These are phyloP conservation scores for Leishmania arabica DNA, from an alignment of 208 protist species.

Conservation along the genomic window DNA sequence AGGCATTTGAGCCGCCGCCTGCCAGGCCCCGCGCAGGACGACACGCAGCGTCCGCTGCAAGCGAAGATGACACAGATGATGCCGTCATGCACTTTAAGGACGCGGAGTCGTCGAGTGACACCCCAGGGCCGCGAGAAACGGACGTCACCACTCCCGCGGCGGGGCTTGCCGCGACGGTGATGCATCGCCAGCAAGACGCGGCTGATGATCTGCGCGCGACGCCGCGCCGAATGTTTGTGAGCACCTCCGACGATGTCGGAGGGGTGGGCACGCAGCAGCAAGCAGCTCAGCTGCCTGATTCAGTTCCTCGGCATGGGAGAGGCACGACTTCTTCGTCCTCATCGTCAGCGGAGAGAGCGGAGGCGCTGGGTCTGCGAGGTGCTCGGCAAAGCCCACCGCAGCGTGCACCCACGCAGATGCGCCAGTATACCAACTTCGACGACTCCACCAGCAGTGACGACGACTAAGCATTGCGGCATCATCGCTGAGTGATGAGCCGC, in stretches of 20 bases:
- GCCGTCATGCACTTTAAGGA: constrained; percentile 24
- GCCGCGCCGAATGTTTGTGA: constrained; percentile 42
- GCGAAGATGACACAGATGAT: constrained; percentile 16
- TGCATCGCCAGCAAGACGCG: constrained; percentile 7
- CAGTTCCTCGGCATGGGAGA: constrained; percentile 48
- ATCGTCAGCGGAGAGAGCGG: constrained; percentile 30
- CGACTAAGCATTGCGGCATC: background rate
- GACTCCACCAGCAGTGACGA: constrained; percentile 33
- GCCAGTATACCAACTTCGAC: constrained; percentile 46
- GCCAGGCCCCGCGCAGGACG: background rate
- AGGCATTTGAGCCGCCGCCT: background rate
- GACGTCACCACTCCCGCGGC: background rate
- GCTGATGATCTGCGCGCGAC: constrained; percentile 30
- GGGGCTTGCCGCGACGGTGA: constrained; percentile 9
- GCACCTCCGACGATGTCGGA: background rate
- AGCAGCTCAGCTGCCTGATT: constrained; percentile 8
- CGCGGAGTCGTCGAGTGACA: background rate
- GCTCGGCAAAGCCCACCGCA: constrained; percentile 5
- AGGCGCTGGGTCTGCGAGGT: constrained; percentile 21
- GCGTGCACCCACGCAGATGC: background rate
- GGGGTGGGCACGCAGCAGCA: constrained; percentile 29
- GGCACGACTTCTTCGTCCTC: constrained; percentile 54
- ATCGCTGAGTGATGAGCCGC: background rate
- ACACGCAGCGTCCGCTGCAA: background rate
- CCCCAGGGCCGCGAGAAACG: background rate